These are phyloP conservation scores for Botrytis galanthina DNA, from an alignment of 2,329 filamentous ascomycete species.

Conservation along the genomic window DNA sequence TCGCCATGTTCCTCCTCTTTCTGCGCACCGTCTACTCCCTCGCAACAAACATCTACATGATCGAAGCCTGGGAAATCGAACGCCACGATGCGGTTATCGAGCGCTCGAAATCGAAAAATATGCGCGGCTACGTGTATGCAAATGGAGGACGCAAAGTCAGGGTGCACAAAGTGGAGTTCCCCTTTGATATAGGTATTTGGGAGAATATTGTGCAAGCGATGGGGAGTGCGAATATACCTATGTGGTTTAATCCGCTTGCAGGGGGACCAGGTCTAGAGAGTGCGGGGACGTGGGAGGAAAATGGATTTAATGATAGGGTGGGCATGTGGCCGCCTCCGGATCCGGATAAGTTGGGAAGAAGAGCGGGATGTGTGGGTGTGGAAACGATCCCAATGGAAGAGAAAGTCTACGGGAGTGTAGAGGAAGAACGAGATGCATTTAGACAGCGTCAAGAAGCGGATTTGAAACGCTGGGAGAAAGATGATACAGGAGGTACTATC, in stretches of 20 bases:
- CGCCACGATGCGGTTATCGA: slow-evolving; percentile 74
- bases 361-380: slow-evolving; percentile 1
- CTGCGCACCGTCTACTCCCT: slow-evolving; percentile 60
- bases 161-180: slow-evolving; percentile 69
- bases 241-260: slow-evolving; percentile 70
- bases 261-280: slow-evolving; percentile 44
- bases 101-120: slow-evolving; percentile 60
- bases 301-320: slow-evolving; percentile 68
- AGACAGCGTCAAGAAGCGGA: slow-evolving; percentile 51
- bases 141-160: slow-evolving; percentile 51
- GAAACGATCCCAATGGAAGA: slow-evolving; percentile 17
- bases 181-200: slow-evolving; percentile 77
- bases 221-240: slow-evolving; percentile 62
- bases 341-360: slow-evolving; percentile 54
- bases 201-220: slow-evolving; percentile 73
- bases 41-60: slow-evolving; percentile 71
- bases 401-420: slow-evolving; percentile 34
- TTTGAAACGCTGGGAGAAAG: slow-evolving; percentile 40
- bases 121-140: slow-evolving; percentile 41
- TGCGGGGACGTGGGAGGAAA: slow-evolving; percentile 62
- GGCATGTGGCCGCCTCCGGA: slow-evolving; percentile 63
- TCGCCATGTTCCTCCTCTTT: slow-evolving; percentile 65
- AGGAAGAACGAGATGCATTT: slow-evolving; percentile 48
- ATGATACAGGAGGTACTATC: not conserved
- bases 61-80: slow-evolving; percentile 75